Percentiles rank a stretch among this genome's conserved stretches.
These are phyloP conservation scores for Raphanus hybrid DNA, from an alignment of 441 rosid genomes.

Conservation along the genomic window DNA sequence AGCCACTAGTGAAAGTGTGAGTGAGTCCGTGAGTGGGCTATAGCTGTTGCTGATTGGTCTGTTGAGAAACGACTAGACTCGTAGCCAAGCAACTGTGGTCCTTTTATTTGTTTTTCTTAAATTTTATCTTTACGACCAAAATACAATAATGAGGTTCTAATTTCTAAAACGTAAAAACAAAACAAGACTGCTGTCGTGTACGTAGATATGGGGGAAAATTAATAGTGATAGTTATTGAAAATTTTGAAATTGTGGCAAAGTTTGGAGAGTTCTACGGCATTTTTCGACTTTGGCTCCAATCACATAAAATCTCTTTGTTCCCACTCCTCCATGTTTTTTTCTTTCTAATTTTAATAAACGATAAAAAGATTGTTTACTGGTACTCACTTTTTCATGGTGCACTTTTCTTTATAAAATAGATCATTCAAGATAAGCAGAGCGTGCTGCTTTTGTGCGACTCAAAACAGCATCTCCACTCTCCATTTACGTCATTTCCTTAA, in stretches of 20 bases:
- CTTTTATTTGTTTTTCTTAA: not conserved
- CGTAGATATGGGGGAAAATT: not conserved
- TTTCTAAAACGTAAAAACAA: not conserved
- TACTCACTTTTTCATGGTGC: conserved; percentile 19
- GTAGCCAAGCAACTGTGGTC: conserved; percentile 19
- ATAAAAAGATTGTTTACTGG: conserved; percentile 1
- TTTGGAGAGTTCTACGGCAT: conserved; percentile 16
- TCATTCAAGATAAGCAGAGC: conserved; percentile 25
- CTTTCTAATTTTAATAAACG: not conserved
- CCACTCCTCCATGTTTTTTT: conserved; percentile 18
- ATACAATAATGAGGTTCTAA: not conserved
- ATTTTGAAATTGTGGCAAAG: conserved; percentile 5
- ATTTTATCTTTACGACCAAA: not conserved
- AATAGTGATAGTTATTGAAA: conserved; percentile 11
- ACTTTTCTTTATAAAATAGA: conserved; percentile 13
- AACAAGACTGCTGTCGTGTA: not conserved
- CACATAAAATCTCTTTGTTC: not conserved
- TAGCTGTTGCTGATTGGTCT: conserved; percentile 28
- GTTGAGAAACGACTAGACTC: conserved; percentile 23
- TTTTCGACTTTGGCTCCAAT: conserved; percentile 15
- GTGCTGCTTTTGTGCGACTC: conserved; percentile 28
- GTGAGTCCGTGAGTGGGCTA: conserved; percentile 37
- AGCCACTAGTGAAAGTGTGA: conserved; percentile 19
- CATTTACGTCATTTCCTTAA: conserved; percentile 32
- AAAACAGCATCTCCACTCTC: conserved; percentile 31